A percentile compares a stretch with the other conserved stretches of the same genome.
Evolutionary conservation across 148 eudicot species (phyloP).

Genomic region (Euryodendron excelsum): DNA sequence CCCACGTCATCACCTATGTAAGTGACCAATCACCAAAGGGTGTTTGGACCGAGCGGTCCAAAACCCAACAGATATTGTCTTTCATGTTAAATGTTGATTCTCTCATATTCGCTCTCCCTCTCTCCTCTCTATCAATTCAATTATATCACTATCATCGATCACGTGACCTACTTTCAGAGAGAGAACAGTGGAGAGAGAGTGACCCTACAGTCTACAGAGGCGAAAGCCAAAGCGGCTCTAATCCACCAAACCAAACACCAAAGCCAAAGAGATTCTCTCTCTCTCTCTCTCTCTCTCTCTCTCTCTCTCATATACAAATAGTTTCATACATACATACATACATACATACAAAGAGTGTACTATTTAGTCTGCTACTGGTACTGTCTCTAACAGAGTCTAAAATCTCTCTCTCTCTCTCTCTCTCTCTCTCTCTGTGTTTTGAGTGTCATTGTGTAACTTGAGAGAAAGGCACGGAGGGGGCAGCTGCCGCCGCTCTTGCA

Average conservation of each 20-base stretch:
- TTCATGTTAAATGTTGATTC: neutral
- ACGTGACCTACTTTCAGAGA: slow-evolving; percentile 15
- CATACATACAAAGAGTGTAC: slow-evolving; percentile 7
- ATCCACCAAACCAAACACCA: slow-evolving; percentile 1
- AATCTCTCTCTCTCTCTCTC: neutral
- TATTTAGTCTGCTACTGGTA: slow-evolving; percentile 4
- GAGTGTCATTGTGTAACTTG: neutral
- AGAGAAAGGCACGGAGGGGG: neutral
- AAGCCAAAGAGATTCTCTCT: neutral
- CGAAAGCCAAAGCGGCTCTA: slow-evolving; percentile 1
- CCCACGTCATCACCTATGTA: neutral
- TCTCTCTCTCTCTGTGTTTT: neutral
- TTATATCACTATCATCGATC: slow-evolving; percentile 2
- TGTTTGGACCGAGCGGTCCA: slow-evolving; percentile 9
- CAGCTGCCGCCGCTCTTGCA: slow-evolving; percentile 5
- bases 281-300: neutral
- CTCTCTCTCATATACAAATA: neutral
- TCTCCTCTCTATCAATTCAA: slow-evolving; percentile 1
- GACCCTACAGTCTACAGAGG: neutral
- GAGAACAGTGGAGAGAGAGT: slow-evolving; percentile 11
- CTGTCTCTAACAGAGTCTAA: neutral
- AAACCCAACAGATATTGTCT: slow-evolving; percentile 18
- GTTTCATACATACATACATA: no score
- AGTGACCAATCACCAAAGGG: neutral
- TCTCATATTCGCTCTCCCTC: neutral